Percentiles rank a stretch among this genome's conserved stretches.
Evolutionary conservation across 176 grass and related monocot genomes (phyloP).

Genomic region (Eleusine indica): DNA sequence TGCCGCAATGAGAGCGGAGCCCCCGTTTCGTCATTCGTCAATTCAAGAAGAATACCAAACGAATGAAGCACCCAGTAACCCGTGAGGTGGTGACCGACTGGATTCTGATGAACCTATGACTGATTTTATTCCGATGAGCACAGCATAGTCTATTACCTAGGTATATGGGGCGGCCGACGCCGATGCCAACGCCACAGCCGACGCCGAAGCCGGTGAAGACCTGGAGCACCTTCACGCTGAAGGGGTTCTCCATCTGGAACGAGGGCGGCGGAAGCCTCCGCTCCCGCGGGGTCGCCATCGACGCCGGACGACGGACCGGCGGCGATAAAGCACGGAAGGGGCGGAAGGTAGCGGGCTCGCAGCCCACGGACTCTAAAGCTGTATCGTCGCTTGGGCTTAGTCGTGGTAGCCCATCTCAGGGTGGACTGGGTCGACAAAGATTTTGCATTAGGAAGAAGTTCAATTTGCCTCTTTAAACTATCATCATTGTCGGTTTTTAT

Average conservation of each 20-base stretch:
- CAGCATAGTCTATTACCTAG: constrained; percentile 51
- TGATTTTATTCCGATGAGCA: background rate
- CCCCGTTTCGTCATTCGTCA: background rate
- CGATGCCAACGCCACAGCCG: constrained; percentile 83
- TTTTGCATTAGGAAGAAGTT: too few species aligned
- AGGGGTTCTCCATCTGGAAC: constrained; percentile 78
- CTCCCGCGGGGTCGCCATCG: constrained; percentile 58
- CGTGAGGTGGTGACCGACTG: background rate
- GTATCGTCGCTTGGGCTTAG: background rate
- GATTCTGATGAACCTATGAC: background rate
- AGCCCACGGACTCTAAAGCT: background rate
- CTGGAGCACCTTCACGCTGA: constrained; percentile 82
- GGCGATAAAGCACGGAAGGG: background rate
- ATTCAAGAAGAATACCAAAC: constrained; percentile 25
- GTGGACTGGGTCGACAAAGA: background rate
- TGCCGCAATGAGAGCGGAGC: background rate
- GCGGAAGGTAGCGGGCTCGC: background rate
- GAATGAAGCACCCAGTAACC: background rate
- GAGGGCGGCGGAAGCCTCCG: constrained; percentile 43
- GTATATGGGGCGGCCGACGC: constrained; percentile 77
- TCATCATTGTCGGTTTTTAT: too few species aligned
- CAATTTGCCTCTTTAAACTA: too few species aligned
- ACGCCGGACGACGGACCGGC: background rate
- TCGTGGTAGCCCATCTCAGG: background rate
- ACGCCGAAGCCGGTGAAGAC: constrained; percentile 87